Evolutionary conservation across 192 early-diverging fungal genomes (phyloP), one percentile per base, ranked within the genome.

Genomic region (Podochytrium sp.): DNA sequence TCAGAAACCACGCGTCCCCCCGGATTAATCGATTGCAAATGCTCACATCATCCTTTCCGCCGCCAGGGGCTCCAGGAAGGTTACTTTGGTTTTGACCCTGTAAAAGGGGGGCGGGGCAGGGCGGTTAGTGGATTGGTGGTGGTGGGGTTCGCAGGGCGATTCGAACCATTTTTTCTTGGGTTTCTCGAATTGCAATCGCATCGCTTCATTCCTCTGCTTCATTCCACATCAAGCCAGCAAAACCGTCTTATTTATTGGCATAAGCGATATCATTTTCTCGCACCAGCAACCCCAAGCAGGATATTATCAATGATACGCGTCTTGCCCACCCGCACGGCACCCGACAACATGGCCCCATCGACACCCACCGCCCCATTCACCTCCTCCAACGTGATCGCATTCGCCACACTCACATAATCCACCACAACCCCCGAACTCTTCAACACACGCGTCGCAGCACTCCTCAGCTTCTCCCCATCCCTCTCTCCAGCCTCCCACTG

Each of bases 261-360:
- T n/a, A n/a, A n/a, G n/a, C n/a, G n/a, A n/a, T n/a, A n/a, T n/a
- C n/a, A n/a, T n/a, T n/a, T n/a, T n/a, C n/a, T n/a, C n/a, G n/a
- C n/a, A n/a, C n/a, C n/a, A n/a, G n/a, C 75, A 4, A 77, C 41
- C 16, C 92, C 92, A 23, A 98, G 73, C 5, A 96, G 76, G 7
- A 95, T 74, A 80, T 99, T 99, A 80, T 99, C 97, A 64, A 99
- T 96, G 33, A 99, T 84, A 34, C 97, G 84, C 10, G 97, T 95
- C 33, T 83, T 89, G 23, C 95, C 97, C 55, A 96, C 86, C 65
- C 85, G 89, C 47, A 96, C 85, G 4, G 95, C 97, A 25, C 92
- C 90, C 7, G 90, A 93, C 18, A 97, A 78, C 61, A 99, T 92
- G 41, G 91, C 91, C 34, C 80, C 80, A 23, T 75, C 69, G 34